Conservation (phyloP, 176 grass and related monocot genomes). For the Aegilops umbellulata region DNA sequence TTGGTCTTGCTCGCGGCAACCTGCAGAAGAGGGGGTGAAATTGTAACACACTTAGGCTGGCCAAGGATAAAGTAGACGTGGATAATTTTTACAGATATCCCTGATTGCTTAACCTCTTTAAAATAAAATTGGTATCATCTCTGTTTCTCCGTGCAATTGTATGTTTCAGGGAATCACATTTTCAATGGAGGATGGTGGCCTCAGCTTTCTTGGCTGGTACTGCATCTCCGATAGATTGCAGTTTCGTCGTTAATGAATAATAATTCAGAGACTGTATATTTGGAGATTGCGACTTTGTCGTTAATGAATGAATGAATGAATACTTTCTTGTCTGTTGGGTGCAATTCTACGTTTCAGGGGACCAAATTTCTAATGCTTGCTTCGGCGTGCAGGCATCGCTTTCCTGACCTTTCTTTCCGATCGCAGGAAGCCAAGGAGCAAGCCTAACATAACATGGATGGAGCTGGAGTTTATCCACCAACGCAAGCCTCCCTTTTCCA, state of each 20-base stretch:
- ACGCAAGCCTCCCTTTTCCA: background rate
- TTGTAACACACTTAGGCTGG: background rate
- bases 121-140: background rate
- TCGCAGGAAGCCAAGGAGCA: constrained; percentile 16
- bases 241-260: background rate
- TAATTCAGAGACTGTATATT: background rate
- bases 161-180: background rate
- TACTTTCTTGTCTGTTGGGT: too few species aligned
- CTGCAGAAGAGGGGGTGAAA: constrained; percentile 34
- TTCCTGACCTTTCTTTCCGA: background rate
- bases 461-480: background rate
- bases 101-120: background rate
- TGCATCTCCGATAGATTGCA: background rate
- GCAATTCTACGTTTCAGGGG: background rate
- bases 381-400: background rate
- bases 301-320: too few species aligned
- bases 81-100: background rate
- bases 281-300: too few species aligned
- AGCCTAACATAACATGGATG: background rate
- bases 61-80: background rate
- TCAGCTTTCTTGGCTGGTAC: background rate
- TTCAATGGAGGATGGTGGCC: background rate
- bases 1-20: constrained; percentile 93
- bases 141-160: background rate
- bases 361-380: background rate